A percentile compares a stretch with the other conserved stretches of the same genome.
Evolutionary conservation across 2,329 filamentous ascomycete species (phyloP).

Genomic region (Curvularia sp.): DNA sequence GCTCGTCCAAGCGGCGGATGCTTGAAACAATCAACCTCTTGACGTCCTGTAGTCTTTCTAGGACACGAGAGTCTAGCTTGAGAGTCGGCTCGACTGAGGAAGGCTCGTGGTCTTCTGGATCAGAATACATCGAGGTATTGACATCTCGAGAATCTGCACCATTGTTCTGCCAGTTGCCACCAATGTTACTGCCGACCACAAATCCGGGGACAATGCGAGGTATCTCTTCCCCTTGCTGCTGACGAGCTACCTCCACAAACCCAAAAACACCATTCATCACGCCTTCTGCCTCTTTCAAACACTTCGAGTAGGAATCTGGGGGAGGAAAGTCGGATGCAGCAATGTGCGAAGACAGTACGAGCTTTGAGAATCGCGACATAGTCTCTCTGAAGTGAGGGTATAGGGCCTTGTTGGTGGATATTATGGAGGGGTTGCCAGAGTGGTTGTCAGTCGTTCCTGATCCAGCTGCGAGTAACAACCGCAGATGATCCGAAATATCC

Average conservation of each 20-base stretch:
- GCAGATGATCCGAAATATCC: slow-evolving; percentile 95
- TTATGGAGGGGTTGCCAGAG: slow-evolving; percentile 98
- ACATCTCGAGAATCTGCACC: slow-evolving; percentile 70
- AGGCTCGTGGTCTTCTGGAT: slow-evolving; percentile 82
- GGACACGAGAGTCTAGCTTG: slow-evolving; percentile 75
- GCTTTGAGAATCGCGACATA: slow-evolving; percentile 99
- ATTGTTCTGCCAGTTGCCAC: slow-evolving; percentile 85
- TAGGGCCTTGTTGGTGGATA: slow-evolving; percentile 94
- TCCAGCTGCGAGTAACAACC: slow-evolving; percentile 89
- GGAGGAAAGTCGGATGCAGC: slow-evolving; percentile 95
- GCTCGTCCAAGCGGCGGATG: slow-evolving; percentile 86
- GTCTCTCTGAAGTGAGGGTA: slow-evolving; percentile 98
- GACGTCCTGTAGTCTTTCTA: slow-evolving; percentile 85
- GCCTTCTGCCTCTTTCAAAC: slow-evolving; percentile 95
- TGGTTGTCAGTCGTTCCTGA: slow-evolving; percentile 99
- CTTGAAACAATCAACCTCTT: slow-evolving; percentile 85
- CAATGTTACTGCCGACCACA: slow-evolving; percentile 80
- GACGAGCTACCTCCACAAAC: slow-evolving; percentile 92
- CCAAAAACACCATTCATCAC: slow-evolving; percentile 93
- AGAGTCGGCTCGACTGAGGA: slow-evolving; percentile 72
- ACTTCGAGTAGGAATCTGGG: slow-evolving; percentile 92
- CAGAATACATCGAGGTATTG: slow-evolving; percentile 72
- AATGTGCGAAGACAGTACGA: slow-evolving; percentile 97
- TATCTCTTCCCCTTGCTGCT: slow-evolving; percentile 92
- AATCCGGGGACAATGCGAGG: slow-evolving; percentile 94